A percentile compares a stretch with the other conserved stretches of the same genome.
Conservation (phyloP, 2,329 filamentous ascomycete species). For the Cercospora sp. region DNA sequence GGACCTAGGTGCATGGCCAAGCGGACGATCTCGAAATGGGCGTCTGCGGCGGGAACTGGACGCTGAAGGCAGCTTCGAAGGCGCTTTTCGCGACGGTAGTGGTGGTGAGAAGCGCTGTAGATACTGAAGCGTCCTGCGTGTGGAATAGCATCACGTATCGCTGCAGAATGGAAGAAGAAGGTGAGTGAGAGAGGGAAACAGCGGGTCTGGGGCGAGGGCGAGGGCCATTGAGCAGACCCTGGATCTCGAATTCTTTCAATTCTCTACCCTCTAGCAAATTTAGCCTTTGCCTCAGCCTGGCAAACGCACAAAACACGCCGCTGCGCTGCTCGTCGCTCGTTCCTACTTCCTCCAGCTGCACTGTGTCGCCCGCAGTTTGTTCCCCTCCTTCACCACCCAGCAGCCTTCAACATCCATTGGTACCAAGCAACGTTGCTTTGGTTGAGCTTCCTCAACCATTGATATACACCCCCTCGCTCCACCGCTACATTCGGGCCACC, state of each 20-base stretch:
- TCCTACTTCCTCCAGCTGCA: neutral
- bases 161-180: neutral
- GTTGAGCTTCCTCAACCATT: neutral
- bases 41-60: neutral
- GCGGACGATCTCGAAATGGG: neutral
- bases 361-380: neutral
- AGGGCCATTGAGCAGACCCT: neutral
- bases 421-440: neutral
- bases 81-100: neutral
- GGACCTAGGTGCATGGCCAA: conserved; percentile 1
- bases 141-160: neutral
- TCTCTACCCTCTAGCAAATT: neutral
- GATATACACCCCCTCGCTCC: neutral
- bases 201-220: neutral
- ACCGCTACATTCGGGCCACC: conserved; percentile 4
- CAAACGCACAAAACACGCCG: neutral
- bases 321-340: neutral
- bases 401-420: neutral
- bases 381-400: neutral
- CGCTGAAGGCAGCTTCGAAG: neutral
- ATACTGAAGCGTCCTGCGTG: neutral
- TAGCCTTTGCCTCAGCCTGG: neutral
- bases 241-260: conserved; percentile 1
- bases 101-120: neutral
- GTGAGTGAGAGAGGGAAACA: neutral